Conservation (phyloP, 345 rosid genomes). For the Arabidopsis suecica region DNA sequence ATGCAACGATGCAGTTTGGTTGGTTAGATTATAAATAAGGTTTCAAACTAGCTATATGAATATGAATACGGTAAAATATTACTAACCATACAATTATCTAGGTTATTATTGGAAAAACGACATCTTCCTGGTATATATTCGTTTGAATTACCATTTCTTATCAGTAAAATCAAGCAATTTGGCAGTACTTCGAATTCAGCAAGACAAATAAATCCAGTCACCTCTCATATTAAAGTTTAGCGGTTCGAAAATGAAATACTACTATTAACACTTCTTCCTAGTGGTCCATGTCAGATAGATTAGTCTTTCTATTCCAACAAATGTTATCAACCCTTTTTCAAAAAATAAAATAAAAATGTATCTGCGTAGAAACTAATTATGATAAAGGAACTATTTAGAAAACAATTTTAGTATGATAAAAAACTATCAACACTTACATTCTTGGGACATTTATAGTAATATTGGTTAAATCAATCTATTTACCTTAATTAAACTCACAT, state of each 20-base stretch:
- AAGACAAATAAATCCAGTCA: background rate
- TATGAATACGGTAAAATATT: background rate
- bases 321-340: background rate
- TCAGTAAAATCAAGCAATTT: background rate
- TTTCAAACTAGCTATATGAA: background rate
- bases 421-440: background rate
- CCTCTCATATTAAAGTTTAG: conserved; percentile 8
- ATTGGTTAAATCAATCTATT: background rate
- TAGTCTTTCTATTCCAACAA: background rate
- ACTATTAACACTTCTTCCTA: background rate
- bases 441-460: background rate
- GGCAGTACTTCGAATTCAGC: background rate
- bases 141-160: background rate
- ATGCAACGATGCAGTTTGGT: conserved; percentile 26
- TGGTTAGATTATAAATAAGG: conserved; percentile 17
- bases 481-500: background rate
- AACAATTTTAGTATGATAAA: background rate
- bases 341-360: too few species aligned
- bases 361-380: background rate
- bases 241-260: conserved; percentile 1
- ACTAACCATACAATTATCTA: background rate
- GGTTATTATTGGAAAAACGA: background rate
- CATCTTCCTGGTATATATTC: conserved; percentile 3
- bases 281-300: background rate
- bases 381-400: background rate